Evolutionary conservation across 2,329 filamentous ascomycete species (phyloP).

Genomic region (Phialocephala subalpina): DNA sequence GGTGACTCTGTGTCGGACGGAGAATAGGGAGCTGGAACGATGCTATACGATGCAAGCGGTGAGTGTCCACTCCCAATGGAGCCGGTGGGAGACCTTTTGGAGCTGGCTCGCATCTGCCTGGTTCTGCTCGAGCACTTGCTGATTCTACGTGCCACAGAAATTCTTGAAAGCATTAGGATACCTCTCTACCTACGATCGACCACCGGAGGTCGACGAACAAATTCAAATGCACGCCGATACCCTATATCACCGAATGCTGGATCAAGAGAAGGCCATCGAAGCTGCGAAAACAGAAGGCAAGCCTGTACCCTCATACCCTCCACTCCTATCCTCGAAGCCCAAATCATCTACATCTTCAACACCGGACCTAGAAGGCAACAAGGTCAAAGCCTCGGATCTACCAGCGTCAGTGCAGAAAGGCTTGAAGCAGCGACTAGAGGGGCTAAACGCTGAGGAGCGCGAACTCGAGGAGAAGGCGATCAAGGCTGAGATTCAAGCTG

Average conservation of each 20-base stretch:
- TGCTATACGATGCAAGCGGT: constrained; percentile 92
- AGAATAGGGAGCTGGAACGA: constrained; percentile 80
- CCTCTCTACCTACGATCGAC: constrained; percentile 70
- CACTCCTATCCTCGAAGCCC: constrained; percentile 52
- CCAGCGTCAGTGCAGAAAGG: constrained; percentile 57
- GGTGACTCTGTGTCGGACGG: constrained; percentile 81
- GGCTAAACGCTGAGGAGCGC: constrained; percentile 65
- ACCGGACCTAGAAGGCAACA: constrained; percentile 28
- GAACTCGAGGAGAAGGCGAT: constrained; percentile 70
- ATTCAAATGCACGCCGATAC: constrained; percentile 97
- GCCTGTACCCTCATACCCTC: constrained; percentile 66
- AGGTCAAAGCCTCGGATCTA: constrained; percentile 41
- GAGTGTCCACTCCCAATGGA: constrained; percentile 41
- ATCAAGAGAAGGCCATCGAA: constrained; percentile 79
- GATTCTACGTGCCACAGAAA: constrained; percentile 57
- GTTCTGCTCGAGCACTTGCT: background rate
- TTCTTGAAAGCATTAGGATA: constrained; percentile 93
- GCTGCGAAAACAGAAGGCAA: constrained; percentile 69
- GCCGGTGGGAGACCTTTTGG: background rate
- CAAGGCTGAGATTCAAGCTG: constrained; percentile 67
- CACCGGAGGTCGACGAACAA: constrained; percentile 77
- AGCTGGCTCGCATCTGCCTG: background rate
- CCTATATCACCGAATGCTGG: constrained; percentile 86
- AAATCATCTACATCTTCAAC: constrained; percentile 11
- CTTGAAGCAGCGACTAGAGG: constrained; percentile 63